Evolutionary conservation across 768 basidiomycete species (phyloP).

Genomic region (Paxillus rubicundulus): DNA sequence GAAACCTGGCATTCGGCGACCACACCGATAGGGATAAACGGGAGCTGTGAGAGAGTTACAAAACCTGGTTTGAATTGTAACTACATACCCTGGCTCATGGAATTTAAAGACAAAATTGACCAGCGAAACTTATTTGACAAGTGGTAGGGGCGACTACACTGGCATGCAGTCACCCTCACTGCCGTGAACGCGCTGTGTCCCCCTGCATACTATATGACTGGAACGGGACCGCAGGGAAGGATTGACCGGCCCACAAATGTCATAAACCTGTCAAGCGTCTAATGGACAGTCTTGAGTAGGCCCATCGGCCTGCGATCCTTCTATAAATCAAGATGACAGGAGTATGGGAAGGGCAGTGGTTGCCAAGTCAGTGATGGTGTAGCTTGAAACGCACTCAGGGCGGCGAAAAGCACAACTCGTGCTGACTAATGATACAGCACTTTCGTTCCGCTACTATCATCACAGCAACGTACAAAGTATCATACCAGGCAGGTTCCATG

Average conservation of each 20-base stretch:
- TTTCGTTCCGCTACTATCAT: conserved; percentile 18
- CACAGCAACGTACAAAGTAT: conserved; percentile 7
- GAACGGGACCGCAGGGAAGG: conserved; percentile 27
- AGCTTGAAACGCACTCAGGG: not conserved
- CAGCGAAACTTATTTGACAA: conserved; percentile 21
- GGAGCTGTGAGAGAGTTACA: conserved; percentile 28
- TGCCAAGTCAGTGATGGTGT: conserved; percentile 22
- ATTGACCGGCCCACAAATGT: conserved; percentile 13
- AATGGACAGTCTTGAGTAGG: conserved; percentile 18
- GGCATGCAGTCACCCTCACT: conserved; percentile 1
- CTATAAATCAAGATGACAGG: conserved; percentile 8
- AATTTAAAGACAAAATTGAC: conserved; percentile 18
- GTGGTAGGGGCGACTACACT: conserved; percentile 12
- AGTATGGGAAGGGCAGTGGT: conserved; percentile 8
- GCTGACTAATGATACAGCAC: conserved; percentile 19
- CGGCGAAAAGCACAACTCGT: conserved; percentile 9
- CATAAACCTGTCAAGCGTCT: conserved; percentile 29
- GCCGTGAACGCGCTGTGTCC: conserved; percentile 24
- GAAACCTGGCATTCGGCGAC: conserved; percentile 18
- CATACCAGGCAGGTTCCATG: conserved; percentile 18
- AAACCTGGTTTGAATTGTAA: conserved; percentile 23
- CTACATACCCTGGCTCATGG: conserved; percentile 23
- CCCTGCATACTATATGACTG: conserved; percentile 32
- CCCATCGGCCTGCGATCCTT: conserved; percentile 2
- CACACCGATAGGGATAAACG: conserved; percentile 32